phyloP scores from a whole-genome alignment of 345 rosid genomes.

The Sonneratia caseolaris region DNA sequence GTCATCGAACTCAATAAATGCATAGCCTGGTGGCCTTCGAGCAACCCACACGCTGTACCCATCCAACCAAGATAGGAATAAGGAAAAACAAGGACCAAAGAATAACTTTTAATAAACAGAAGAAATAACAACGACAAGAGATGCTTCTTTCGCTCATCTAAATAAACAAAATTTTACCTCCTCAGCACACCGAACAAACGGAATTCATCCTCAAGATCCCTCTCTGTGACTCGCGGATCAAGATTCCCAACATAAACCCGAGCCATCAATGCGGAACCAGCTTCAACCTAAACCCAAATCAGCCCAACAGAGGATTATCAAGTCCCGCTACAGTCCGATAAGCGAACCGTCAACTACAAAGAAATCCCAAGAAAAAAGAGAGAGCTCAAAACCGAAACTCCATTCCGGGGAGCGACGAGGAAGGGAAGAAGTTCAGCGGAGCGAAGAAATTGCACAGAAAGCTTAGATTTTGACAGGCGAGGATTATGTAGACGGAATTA shows the following conservation, averaged over 20 bases:
- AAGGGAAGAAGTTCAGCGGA: neutral
- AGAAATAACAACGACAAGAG: too few relatives aligned
- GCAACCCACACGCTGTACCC: slow-evolving; percentile 6
- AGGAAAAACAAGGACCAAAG: too few relatives aligned
- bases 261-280: slow-evolving; percentile 34
- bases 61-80: neutral
- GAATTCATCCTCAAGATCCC: slow-evolving; percentile 78
- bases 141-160: neutral
- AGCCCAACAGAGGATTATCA: neutral
- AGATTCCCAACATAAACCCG: slow-evolving; percentile 69
- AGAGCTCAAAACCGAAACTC: neutral
- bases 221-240: slow-evolving; percentile 56
- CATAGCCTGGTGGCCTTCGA: slow-evolving; percentile 10
- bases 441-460: neutral
- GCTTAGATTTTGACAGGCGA: neutral
- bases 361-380: neutral
- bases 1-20: slow-evolving; percentile 7
- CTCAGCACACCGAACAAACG: slow-evolving; percentile 57
- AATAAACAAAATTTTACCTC: slow-evolving; percentile 23
- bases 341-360: neutral
- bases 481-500: neutral
- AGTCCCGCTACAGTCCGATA: neutral
- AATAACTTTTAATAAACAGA: too few relatives aligned
- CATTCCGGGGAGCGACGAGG: neutral
- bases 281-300: slow-evolving; percentile 10